phyloP scores from a whole-genome alignment of 208 protist species.

The Entamoeba moshkovskii region DNA sequence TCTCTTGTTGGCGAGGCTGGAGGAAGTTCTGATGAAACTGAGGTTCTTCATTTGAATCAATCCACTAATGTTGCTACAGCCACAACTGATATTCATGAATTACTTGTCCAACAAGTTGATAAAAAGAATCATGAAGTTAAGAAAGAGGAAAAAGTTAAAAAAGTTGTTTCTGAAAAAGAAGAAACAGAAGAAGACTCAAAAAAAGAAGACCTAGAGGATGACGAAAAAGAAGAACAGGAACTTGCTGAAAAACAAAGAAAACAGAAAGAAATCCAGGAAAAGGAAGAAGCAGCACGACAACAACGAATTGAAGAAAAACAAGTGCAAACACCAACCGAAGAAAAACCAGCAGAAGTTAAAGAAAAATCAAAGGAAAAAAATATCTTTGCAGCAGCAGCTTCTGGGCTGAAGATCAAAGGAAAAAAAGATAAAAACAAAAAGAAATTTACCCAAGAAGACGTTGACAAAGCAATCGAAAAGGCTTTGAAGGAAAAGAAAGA shows the following conservation, averaged over 20 bases:
- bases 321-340: not conserved
- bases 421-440: not conserved
- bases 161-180: not conserved
- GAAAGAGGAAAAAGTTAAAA: not conserved
- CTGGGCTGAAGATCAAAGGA: not conserved
- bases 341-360: not conserved
- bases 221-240: not conserved
- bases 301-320: not conserved
- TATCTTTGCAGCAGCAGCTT: not conserved
- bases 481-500: not conserved
- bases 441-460: not conserved
- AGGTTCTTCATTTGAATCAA: not conserved
- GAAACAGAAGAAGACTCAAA: not conserved
- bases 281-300: not conserved
- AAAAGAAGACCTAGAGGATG: not conserved
- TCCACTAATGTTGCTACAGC: not conserved
- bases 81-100: not conserved
- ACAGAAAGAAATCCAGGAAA: not conserved
- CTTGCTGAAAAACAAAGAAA: not conserved
- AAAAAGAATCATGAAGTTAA: not conserved
- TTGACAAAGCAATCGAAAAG: not conserved
- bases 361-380: not conserved
- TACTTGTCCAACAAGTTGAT: not conserved
- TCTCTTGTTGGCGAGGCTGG: not conserved
- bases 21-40: not conserved